A percentile compares a stretch with the other conserved stretches of the same genome.
Conservation (phyloP, 345 rosid species). For the Barbarea vulgaris region DNA sequence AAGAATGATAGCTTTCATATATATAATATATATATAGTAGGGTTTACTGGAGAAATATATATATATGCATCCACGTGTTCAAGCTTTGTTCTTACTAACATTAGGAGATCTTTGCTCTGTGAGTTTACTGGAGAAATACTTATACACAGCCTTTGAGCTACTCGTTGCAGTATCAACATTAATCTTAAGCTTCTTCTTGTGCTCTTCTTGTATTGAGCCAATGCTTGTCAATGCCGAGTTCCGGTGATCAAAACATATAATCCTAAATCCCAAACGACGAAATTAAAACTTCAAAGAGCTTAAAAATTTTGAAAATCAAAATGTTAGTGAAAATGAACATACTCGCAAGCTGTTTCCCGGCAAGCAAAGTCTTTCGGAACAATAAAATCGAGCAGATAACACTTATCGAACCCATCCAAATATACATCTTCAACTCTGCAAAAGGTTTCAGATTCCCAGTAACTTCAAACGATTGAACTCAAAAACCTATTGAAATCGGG, state of each 20-base stretch:
- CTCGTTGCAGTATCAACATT: conserved; percentile 63
- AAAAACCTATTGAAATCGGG: background rate
- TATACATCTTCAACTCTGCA: conserved; percentile 59
- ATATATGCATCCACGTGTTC: too few relatives aligned
- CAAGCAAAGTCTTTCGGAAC: conserved; percentile 60
- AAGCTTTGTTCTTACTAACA: conserved; percentile 55
- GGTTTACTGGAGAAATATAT: too few relatives aligned
- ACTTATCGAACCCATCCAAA: conserved; percentile 56
- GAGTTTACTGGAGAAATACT: conserved; percentile 62
- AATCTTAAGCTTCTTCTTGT: conserved; percentile 43
- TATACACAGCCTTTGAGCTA: conserved; percentile 67
- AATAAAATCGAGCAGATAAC: conserved; percentile 73
- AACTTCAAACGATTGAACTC: background rate
- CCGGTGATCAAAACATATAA: conserved; percentile 83
- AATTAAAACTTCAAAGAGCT: background rate
- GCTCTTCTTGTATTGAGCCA: conserved; percentile 23
- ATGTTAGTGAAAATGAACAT: conserved; percentile 30
- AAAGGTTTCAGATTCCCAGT: background rate
- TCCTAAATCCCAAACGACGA: conserved; percentile 44
- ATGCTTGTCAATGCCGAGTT: conserved; percentile 47
- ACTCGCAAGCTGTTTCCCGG: conserved; percentile 56
- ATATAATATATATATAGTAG: too few relatives aligned
- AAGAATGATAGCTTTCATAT: too few relatives aligned
- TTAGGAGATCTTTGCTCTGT: conserved; percentile 25
- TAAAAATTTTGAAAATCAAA: background rate